Base-by-base conservation (phyloP, 192 early-diverging fungal genomes). In the Entomortierella chlamydospora region DNA sequence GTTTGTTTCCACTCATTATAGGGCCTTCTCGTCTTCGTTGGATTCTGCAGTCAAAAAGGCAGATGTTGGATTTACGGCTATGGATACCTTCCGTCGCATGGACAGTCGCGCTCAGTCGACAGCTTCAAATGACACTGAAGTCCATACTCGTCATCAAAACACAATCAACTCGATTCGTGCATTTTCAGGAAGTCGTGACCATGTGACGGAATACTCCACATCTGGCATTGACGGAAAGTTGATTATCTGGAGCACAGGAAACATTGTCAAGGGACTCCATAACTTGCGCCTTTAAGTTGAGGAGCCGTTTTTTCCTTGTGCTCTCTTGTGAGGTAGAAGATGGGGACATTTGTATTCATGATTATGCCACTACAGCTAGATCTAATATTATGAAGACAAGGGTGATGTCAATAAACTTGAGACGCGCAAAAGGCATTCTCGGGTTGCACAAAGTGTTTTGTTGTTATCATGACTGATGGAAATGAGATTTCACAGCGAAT, bases 121-220 rank as follows among this genome's bases (percentile, higher is more conserved):
- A 45, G 82, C 83, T 42, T 79, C 77, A 39, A 83, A 74, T 45
- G 93, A 95, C 68, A 90, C 90, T n/a, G 91, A 89, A 65, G 67
- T 95, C 20, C 89, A 88, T 62, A 90, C 91, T n/a, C 86, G 88
- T 11, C 98, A 99, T 83, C 98, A 99, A 85, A 99, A 99, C 83
- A 97, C 98, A 22, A 98, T 98, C 77, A 96, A 88, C 49, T 85
- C 71, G 20, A 82, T 90, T 17, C 87, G 90, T 47, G 57, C 86
- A 23, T 92, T 85, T 73, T 49, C 74, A 45, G 89, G 86, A 29
- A 43, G 81, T 4, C 83, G 77, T 28, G 85, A 81, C 4, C 61
- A 88, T 60, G 86, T 93, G 26, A 86, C 87, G n/a, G 78, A 92
- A 63, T 93, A 92, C 57, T 91, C 92, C 0, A 93, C 95, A 43